phyloP scores from a whole-genome alignment of 768 basidiomycete species.

The Sporobolomyces roseus region DNA sequence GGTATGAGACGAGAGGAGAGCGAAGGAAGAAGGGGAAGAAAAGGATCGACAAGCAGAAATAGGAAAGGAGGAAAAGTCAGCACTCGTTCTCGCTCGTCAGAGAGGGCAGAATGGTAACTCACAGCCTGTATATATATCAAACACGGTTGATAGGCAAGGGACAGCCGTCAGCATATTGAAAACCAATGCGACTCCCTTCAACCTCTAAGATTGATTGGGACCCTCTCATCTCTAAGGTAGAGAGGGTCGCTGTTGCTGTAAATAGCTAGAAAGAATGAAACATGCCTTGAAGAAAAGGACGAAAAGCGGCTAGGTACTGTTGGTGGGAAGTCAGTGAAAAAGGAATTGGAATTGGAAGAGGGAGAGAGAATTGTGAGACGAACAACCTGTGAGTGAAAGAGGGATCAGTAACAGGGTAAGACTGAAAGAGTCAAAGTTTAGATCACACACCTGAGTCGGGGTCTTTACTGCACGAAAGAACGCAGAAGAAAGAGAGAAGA shows the following conservation, averaged over 20 bases:
- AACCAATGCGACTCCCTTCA: conserved; percentile 30
- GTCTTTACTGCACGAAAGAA: conserved; percentile 17
- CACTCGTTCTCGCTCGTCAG: not conserved
- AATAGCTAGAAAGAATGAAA: not conserved
- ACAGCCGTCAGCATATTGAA: conserved; percentile 32
- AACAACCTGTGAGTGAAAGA: conserved; percentile 6
- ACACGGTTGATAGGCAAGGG: conserved; percentile 21
- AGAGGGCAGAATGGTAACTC: not conserved
- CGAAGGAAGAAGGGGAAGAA: not conserved
- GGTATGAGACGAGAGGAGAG: not conserved
- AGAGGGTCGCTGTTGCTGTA: not conserved
- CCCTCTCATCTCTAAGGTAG: not conserved
- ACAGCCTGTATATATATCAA: conserved; percentile 20
- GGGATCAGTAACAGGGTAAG: not conserved
- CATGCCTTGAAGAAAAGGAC: conserved; percentile 12
- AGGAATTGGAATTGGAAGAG: not conserved
- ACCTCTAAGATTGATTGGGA: not conserved
- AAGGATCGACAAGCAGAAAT: not conserved
- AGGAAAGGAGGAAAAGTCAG: no score
- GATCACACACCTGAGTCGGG: not conserved
- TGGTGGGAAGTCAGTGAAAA: not conserved
- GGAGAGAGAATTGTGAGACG: not conserved
- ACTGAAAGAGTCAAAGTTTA: not conserved
- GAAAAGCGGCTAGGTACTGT: conserved; percentile 4
- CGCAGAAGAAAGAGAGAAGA: conserved; percentile 6